Conservation (phyloP, 78 protist genomes). For the Planoprotostelium fungivorum region DNA sequence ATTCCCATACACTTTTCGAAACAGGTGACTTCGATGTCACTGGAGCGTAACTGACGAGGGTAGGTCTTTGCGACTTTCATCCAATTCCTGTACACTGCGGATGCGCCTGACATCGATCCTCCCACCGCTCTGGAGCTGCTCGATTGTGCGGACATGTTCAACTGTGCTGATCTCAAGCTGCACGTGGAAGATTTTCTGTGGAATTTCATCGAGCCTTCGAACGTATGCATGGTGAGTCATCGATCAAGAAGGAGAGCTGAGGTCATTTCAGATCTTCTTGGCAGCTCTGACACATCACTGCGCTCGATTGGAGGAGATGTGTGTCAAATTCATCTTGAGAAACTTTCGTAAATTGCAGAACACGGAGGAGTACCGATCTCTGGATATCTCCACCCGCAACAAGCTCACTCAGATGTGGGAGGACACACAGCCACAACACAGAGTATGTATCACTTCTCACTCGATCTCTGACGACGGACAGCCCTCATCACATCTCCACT, state of each 20-base stretch:
- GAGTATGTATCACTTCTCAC: no score
- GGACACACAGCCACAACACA: no score
- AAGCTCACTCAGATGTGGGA: no score
- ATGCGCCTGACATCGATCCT: neutral
- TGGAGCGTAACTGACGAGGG: neutral
- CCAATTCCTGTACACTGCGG: neutral
- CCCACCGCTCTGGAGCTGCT: neutral
- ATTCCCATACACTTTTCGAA: neutral
- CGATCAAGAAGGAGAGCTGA: neutral
- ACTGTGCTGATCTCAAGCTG: neutral
- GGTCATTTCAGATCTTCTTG: neutral
- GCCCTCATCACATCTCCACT: no score
- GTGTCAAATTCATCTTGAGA: neutral
- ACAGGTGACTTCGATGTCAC: neutral
- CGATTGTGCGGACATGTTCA: neutral
- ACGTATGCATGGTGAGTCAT: neutral
- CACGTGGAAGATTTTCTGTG: neutral
- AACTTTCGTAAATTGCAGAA: neutral
- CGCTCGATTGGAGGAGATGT: neutral
- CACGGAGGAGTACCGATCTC: neutral
- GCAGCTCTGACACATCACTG: neutral
- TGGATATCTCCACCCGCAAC: no score
- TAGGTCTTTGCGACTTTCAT: neutral
- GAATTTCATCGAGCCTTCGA: neutral
- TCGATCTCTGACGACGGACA: no score